Base-by-base conservation (phyloP, 2,329 filamentous ascomycete genomes). In the Xylariaceae sp. region DNA sequence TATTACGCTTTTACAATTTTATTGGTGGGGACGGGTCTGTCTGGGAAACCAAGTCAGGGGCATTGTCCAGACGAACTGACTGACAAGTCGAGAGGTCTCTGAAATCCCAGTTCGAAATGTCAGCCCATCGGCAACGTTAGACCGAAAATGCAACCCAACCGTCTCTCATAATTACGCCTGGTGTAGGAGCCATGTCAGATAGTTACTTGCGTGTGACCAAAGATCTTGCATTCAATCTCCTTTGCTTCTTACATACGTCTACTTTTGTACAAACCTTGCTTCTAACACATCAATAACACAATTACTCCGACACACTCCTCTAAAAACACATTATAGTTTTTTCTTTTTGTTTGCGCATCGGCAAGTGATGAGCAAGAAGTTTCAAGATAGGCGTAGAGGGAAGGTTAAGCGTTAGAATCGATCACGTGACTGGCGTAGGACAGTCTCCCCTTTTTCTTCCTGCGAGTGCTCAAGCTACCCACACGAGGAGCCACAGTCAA, bases 101-200 rank as follows among this genome's bases (percentile, higher is more conserved):
- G 46, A 32, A 23, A 43, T 43, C 46, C 46, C 46, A 32, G 43
- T 43, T 18, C 46, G 46, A n/a, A 43, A 46, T 15, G 46, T 43
- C 12, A 48, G 38, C 38, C 46, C 46, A n/a, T 48, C 46, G 8
- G 46, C 46, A 6, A 48, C 43, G 35, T 48, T 48, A 12, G 43
- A 15, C 46, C 46, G 26, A 48, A 43, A n/a, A 48, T 48, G 11
- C 46, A 43, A 14, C 43, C 46, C 37, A 43, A 14, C 43, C 46
- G 37, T 43, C 46, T 26, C 46, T 48, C 7, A 48, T 46, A 30
- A 48, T 43, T 26, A 48, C 43, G 30, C 43, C 34, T 24, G 32
- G 35, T 30, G 46, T 46, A 7, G 35, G 35, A 38, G 43, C 14
- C 46, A 48, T 48, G 43, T 19, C 36, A 38, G 23, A 36, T 36